Conservation (phyloP, 2,329 filamentous ascomycete species). For the Capronia coronata region DNA sequence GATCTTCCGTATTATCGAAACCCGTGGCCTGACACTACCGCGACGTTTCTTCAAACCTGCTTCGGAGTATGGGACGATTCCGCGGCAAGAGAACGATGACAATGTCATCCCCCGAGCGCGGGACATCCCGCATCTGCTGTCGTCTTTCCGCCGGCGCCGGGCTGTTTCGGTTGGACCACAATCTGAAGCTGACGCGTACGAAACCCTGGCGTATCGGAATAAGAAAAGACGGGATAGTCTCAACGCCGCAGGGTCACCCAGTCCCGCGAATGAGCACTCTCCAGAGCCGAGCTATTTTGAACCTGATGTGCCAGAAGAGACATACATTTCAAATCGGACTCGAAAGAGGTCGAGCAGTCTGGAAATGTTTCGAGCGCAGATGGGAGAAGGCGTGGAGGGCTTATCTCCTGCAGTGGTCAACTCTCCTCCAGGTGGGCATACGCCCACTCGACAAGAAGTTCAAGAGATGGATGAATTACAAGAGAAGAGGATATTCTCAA, state of each 20-base stretch:
- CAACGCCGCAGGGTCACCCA: conserved; percentile 26
- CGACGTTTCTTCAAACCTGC: conserved; percentile 86
- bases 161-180: conserved; percentile 89
- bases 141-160: conserved; percentile 68
- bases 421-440: not conserved
- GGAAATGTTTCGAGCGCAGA: conserved; percentile 64
- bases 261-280: conserved; percentile 11
- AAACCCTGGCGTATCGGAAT: conserved; percentile 86
- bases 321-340: not conserved
- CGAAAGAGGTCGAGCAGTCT: conserved; percentile 36
- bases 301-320: not conserved
- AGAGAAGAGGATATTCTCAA: conserved; percentile 75
- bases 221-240: conserved; percentile 57
- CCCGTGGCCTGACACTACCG: conserved; percentile 70
- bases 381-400: conserved; percentile 53
- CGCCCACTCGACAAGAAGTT: conserved; percentile 27
- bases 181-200: conserved; percentile 92
- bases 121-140: conserved; percentile 75
- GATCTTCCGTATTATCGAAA: conserved; percentile 78
- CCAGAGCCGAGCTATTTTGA: conserved; percentile 13
- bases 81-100: conserved; percentile 65
- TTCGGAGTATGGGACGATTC: conserved; percentile 83
- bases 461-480: conserved; percentile 37
- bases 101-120: conserved; percentile 87
- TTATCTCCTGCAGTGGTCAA: conserved; percentile 8